Evolutionary conservation across 768 basidiomycete genomes (phyloP).

Genomic region (Peribolospora baueri): DNA sequence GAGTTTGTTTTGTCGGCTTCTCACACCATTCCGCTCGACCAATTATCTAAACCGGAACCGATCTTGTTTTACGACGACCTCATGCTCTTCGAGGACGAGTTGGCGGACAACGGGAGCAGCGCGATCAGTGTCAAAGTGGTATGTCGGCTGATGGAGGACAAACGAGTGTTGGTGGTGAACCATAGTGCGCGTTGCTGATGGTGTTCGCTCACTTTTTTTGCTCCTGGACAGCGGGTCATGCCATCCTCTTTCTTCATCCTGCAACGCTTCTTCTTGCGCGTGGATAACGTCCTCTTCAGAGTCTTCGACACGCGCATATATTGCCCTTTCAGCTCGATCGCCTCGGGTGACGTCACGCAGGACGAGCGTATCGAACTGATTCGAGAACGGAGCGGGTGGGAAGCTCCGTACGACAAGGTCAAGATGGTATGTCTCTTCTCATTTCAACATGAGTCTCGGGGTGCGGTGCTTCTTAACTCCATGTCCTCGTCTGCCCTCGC

Average conservation of each 20-base stretch:
- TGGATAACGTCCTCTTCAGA: slow-evolving; percentile 84
- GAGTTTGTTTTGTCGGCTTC: slow-evolving; percentile 10
- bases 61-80: slow-evolving; percentile 96
- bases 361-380: slow-evolving; percentile 26
- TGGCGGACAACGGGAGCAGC: slow-evolving; percentile 89
- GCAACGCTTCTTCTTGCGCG: slow-evolving; percentile 68
- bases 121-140: slow-evolving; percentile 65
- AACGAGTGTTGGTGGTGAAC: neutral
- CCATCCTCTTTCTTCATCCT: slow-evolving; percentile 81
- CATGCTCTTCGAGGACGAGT: slow-evolving; percentile 80
- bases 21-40: slow-evolving; percentile 46
- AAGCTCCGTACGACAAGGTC: slow-evolving; percentile 61
- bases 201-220: neutral
- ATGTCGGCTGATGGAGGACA: slow-evolving; percentile 18
- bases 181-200: neutral
- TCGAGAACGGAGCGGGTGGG: slow-evolving; percentile 68
- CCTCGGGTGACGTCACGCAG: slow-evolving; percentile 24
- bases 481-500: neutral
- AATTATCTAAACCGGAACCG: slow-evolving; percentile 55
- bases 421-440: slow-evolving; percentile 31
- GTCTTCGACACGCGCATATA: slow-evolving; percentile 70
- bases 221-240: slow-evolving; percentile 59
- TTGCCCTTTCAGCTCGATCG: slow-evolving; percentile 41
- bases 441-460: neutral
- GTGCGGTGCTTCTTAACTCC: neutral